Evolutionary conservation across 163 green algal genomes (phyloP).

Genomic region (Volvox carteri): DNA sequence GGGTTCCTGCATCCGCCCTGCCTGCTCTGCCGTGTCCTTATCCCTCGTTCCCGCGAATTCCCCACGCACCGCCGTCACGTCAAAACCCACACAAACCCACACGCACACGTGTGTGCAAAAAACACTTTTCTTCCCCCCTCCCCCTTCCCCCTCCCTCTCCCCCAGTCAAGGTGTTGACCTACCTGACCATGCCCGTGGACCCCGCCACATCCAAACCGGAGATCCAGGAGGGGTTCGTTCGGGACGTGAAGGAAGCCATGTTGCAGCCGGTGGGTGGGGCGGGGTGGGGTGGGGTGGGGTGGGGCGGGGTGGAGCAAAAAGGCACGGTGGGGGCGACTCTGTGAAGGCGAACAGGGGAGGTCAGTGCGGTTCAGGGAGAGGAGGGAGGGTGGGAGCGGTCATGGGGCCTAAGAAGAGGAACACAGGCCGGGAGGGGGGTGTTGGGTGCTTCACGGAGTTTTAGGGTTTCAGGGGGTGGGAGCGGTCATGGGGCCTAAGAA

Average conservation of each 20-base stretch:
- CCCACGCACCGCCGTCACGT: no score
- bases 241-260: conserved; percentile 57
- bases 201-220: conserved; percentile 55
- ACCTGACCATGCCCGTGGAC: conserved; percentile 92
- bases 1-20: no score
- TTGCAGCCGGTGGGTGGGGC: conserved; percentile 38
- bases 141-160: not conserved
- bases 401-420: not conserved
- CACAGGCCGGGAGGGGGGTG: no score
- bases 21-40: no score
- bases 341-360: no score
- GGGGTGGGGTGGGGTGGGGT: not conserved
- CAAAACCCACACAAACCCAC: no score
- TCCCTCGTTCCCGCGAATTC: no score
- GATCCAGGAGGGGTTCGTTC: conserved; percentile 65
- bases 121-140: not conserved
- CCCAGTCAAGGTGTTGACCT: conserved; percentile 94
- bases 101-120: no score
- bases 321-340: no score
- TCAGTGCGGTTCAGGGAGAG: not conserved
- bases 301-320: not conserved
- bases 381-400: not conserved
- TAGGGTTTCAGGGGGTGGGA: not conserved
- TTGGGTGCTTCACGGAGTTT: no score
- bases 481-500: not conserved